Conservation (phyloP, 805 yeast genomes). For the Wickerhamiella qilinensis region DNA sequence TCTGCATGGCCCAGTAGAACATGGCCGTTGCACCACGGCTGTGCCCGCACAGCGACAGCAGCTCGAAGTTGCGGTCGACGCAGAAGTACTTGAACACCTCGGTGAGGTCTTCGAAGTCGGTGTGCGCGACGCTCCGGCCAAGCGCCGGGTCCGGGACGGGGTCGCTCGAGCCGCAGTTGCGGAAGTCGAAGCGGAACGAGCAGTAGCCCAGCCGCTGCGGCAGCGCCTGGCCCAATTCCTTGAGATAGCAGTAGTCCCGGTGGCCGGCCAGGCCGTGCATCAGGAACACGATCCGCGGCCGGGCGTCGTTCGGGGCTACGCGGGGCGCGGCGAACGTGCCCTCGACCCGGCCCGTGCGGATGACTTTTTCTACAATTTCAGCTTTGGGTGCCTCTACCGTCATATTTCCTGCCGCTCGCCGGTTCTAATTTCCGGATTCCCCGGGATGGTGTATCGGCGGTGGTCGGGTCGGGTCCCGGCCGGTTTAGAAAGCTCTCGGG, state of each 20-base stretch:
- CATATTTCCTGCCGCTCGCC: no score
- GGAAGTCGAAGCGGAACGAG: slow-evolving; percentile 65
- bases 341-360: neutral
- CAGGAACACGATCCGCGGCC: slow-evolving; percentile 32
- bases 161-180: slow-evolving; percentile 71
- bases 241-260: slow-evolving; percentile 61
- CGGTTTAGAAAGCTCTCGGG: no score
- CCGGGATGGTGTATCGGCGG: no score
- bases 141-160: slow-evolving; percentile 23
- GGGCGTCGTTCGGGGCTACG: neutral
- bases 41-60: slow-evolving; percentile 54
- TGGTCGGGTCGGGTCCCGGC: no score
- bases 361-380: neutral
- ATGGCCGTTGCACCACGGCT: slow-evolving; percentile 67
- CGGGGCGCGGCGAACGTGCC: neutral
- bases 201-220: slow-evolving; percentile 44
- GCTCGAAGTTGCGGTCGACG: slow-evolving; percentile 22
- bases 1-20: slow-evolving; percentile 48
- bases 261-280: slow-evolving; percentile 84
- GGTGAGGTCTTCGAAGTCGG: slow-evolving; percentile 54
- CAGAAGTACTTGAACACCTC: slow-evolving; percentile 26
- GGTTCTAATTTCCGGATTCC: no score
- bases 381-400: neutral
- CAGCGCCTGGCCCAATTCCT: slow-evolving; percentile 40
- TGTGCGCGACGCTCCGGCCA: slow-evolving; percentile 42